A percentile compares a stretch with the other conserved stretches of the same genome.
Conservation (phyloP, 352 stramenopile genomes). For the Phytophthora pistaciae region DNA sequence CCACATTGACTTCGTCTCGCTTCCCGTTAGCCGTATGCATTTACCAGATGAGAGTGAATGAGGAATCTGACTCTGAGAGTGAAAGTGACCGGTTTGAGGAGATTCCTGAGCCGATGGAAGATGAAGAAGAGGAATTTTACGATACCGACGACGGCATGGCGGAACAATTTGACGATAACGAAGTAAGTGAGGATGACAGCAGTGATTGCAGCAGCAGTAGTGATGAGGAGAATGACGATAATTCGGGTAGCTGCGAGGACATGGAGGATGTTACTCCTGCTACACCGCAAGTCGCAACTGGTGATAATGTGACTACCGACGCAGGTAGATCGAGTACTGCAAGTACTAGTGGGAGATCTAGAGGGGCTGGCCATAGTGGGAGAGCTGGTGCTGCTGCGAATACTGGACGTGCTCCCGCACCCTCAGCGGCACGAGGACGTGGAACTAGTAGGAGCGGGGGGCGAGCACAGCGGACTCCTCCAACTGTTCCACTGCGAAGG, state of each 20-base stretch:
- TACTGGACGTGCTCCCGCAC: not conserved
- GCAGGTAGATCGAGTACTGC: not conserved
- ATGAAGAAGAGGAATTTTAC: not conserved
- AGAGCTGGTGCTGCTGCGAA: not conserved
- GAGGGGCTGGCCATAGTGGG: not conserved
- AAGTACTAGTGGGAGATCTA: not conserved
- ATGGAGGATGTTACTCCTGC: not conserved
- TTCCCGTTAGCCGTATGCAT: not conserved
- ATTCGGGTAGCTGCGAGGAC: not conserved
- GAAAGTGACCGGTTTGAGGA: not conserved
- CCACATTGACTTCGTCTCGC: not conserved
- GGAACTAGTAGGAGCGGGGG: not conserved
- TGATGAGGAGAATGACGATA: not conserved
- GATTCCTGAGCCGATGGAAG: not conserved
- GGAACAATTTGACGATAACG: not conserved
- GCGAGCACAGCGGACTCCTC: not conserved
- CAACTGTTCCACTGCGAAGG: not conserved
- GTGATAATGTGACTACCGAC: not conserved
- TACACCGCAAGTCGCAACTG: not conserved
- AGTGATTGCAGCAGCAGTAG: not conserved
- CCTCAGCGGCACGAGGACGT: not conserved
- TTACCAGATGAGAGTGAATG: not conserved
- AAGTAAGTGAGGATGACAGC: not conserved
- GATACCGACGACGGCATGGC: not conserved
- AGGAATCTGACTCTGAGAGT: not conserved